Evolutionary conservation across 768 basidiomycete species (phyloP).

Genomic region (Mrakia hoshinonis): DNA sequence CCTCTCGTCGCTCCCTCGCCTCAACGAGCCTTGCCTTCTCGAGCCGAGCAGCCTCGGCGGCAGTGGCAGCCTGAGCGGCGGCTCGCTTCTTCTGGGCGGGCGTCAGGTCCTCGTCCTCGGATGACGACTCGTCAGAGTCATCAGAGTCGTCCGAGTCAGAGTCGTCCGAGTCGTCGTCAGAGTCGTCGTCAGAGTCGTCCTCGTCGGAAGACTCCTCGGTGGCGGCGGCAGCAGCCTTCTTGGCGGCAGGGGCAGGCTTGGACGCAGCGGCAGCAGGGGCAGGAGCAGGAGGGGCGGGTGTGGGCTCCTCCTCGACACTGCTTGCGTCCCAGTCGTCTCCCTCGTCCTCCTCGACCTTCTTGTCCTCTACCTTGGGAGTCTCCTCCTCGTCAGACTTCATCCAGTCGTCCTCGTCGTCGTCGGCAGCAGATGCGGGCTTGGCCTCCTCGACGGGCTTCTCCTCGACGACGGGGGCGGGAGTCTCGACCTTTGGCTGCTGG

Average conservation of each 20-base stretch:
- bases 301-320: slow-evolving; percentile 48
- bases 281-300: slow-evolving; percentile 29
- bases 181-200: slow-evolving; percentile 47
- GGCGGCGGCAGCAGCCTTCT: slow-evolving; percentile 42
- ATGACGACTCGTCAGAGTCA: slow-evolving; percentile 34
- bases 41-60: slow-evolving; percentile 59
- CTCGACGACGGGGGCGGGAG: slow-evolving; percentile 37
- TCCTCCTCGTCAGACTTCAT: slow-evolving; percentile 37
- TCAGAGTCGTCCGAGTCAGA: slow-evolving; percentile 38
- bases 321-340: slow-evolving; percentile 59
- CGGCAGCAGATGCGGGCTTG: slow-evolving; percentile 34
- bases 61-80: slow-evolving; percentile 60
- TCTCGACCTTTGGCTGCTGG: slow-evolving; percentile 52
- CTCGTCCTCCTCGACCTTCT: slow-evolving; percentile 29
- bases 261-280: slow-evolving; percentile 25
- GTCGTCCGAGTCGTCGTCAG: slow-evolving; percentile 42
- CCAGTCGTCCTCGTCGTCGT: slow-evolving; percentile 41
- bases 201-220: slow-evolving; percentile 41
- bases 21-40: slow-evolving; percentile 14
- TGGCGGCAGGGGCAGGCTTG: slow-evolving; percentile 31
- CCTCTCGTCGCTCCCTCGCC: slow-evolving; percentile 48
- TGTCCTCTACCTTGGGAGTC: neutral
- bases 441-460: slow-evolving; percentile 41
- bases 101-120: slow-evolving; percentile 46
- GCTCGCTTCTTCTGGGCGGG: slow-evolving; percentile 58